A percentile compares a stretch with the other conserved stretches of the same genome.
Evolutionary conservation across 2,329 filamentous ascomycete genomes (phyloP).

Genomic region (Apiospora marii): DNA sequence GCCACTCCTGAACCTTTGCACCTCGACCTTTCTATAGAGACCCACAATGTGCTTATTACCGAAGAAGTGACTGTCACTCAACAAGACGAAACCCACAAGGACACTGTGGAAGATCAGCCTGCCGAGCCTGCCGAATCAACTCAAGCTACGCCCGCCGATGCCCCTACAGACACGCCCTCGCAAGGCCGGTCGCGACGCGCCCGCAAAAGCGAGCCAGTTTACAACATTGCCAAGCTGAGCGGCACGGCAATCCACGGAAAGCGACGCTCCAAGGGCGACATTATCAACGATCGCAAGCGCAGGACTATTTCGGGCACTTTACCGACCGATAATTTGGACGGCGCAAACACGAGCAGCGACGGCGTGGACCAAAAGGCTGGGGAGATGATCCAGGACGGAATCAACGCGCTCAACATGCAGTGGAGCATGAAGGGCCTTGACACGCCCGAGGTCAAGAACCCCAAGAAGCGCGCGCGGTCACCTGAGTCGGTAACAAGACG

Average conservation of each 20-base stretch:
- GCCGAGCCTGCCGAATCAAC: neutral
- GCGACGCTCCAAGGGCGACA: conserved; percentile 60
- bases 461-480: conserved; percentile 42
- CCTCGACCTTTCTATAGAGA: conserved; percentile 29
- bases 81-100: neutral
- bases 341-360: conserved; percentile 32
- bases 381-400: conserved; percentile 45
- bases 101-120: neutral
- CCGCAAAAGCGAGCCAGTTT: conserved; percentile 64
- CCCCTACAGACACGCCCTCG: conserved; percentile 29
- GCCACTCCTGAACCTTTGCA: conserved; percentile 18
- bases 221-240: conserved; percentile 70
- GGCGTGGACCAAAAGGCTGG: conserved; percentile 41
- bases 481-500: conserved; percentile 44
- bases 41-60: conserved; percentile 34
- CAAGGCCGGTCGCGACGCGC: conserved; percentile 60
- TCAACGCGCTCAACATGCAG: conserved; percentile 56
- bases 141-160: conserved; percentile 12
- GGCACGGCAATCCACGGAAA: conserved; percentile 69
- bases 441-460: conserved; percentile 44
- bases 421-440: conserved; percentile 50
- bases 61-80: conserved; percentile 27
- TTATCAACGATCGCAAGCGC: conserved; percentile 51
- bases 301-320: conserved; percentile 55
- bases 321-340: conserved; percentile 38